Percentiles rank a stretch among this genome's conserved stretches.
These are phyloP conservation scores for Colletotrichum sp. DNA, from an alignment of 2,329 filamentous ascomycete species.

Conservation along the genomic window DNA sequence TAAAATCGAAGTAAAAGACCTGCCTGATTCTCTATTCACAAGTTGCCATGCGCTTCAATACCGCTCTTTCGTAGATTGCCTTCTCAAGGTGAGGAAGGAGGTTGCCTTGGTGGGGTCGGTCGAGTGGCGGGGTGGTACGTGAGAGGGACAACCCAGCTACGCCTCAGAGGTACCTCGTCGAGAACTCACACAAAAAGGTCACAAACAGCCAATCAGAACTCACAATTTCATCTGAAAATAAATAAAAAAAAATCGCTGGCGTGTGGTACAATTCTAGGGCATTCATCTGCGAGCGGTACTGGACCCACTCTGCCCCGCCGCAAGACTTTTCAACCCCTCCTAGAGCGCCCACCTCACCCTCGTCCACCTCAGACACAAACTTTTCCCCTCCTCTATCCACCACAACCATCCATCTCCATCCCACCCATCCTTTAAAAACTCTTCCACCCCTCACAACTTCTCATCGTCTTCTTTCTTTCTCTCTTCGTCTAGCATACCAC, in stretches of 20 bases:
- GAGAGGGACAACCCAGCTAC: neutral
- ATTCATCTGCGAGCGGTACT: neutral
- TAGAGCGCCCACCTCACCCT: neutral
- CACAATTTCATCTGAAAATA: neutral
- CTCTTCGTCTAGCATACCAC: neutral
- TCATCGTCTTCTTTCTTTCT: neutral
- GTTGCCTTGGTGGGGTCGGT: neutral
- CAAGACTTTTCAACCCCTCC: conserved; percentile 12
- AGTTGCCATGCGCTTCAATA: neutral
- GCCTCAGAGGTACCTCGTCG: neutral
- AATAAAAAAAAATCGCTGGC: conserved; percentile 2
- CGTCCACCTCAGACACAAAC: neutral
- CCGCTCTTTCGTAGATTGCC: neutral
- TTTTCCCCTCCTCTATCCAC: neutral
- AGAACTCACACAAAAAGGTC: neutral
- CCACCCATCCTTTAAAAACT: neutral
- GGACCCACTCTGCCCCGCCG: neutral
- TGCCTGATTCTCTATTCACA: neutral
- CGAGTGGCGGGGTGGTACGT: conserved; percentile 6
- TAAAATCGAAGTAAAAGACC: accelerated
- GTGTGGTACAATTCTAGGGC: conserved; percentile 8
- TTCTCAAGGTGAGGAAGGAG: neutral
- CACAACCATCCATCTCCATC: neutral
- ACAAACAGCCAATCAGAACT: neutral
- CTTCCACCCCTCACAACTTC: neutral